Base-by-base conservation (phyloP, 108 stramenopile genomes). In the Nitzschia putrida region DNA sequence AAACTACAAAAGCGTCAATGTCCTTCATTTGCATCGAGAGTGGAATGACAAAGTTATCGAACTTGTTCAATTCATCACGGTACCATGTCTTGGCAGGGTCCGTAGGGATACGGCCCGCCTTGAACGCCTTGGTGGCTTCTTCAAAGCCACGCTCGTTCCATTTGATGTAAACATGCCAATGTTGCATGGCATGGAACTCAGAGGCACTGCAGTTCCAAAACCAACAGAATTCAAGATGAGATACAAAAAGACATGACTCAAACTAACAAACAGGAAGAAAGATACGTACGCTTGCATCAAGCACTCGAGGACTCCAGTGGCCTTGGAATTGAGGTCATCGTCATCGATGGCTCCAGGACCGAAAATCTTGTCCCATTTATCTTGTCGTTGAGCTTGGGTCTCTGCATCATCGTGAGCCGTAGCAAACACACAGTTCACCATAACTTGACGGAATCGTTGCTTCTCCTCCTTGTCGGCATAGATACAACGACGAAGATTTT, bases 141-240 rank as follows among this genome's bases (percentile, higher is more conserved):
- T 59, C 39, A 47, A 74, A 81, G 22, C 60, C 49, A 22, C 73
- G 80, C 53, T 68, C 73, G 54, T 81, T 81, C 80, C 80, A 81
- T 42, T 78, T 78, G 40, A 68, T 57, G 24, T 77, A 81, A 2
- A 66, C 65, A 53, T 53, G 65, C 65, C 65, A 66, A 66, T 76
- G 69, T 52, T 80, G 79, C 74, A 80, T 76, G 14, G 79, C 72
- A 49, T 80, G 79, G 22, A 53, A 66, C 24, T 66, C 65, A 26
- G 51, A 26, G 8, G 65, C 1, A 8, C 61, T 63, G 61, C 42
- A 56, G 8, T 25, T 21, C 49, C 1, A 50, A 1, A 50, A 50
- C 20, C 13, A 45, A 13, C 44, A 9, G 12, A 13, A 45, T 9
- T 45, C 44, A 13, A 45, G 12, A 45, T 12, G 49, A 55, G 25